Percentiles rank a stretch among this genome's conserved stretches.
Conservation (phyloP, 2,329 filamentous ascomycete genomes). For the Cryphonectria parasitica region DNA sequence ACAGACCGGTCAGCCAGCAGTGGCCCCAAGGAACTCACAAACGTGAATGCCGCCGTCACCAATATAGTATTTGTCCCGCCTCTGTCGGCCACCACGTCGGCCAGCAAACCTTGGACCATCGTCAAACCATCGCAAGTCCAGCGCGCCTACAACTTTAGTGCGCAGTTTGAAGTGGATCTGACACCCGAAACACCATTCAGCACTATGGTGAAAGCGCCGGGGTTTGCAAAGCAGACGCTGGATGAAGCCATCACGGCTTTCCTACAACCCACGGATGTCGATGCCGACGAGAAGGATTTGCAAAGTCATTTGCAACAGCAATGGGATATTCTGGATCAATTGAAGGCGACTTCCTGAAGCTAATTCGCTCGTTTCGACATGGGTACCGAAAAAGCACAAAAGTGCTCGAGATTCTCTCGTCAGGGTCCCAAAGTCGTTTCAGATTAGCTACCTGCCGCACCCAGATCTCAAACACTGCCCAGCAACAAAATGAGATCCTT, state of each 20-base stretch:
- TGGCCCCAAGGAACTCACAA: slow-evolving; percentile 68
- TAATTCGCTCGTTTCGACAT: slow-evolving; percentile 35
- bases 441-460: slow-evolving; percentile 21
- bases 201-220: slow-evolving; percentile 49
- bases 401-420: slow-evolving; percentile 16
- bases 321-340: slow-evolving; percentile 44
- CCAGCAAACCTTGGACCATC: slow-evolving; percentile 61
- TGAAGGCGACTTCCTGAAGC: slow-evolving; percentile 19
- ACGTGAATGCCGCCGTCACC: slow-evolving; percentile 80
- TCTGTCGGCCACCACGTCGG: slow-evolving; percentile 43
- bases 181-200: slow-evolving; percentile 48
- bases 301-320: slow-evolving; percentile 44
- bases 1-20: slow-evolving; percentile 58
- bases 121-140: slow-evolving; percentile 79
- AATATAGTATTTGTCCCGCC: slow-evolving; percentile 77
- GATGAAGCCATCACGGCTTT: slow-evolving; percentile 56
- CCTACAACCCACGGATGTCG: slow-evolving; percentile 38
- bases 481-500: neutral
- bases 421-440: slow-evolving; percentile 22
- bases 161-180: slow-evolving; percentile 60
- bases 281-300: slow-evolving; percentile 42
- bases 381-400: slow-evolving; percentile 18
- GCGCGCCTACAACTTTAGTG: slow-evolving; percentile 66
- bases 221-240: slow-evolving; percentile 52
- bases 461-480: slow-evolving; percentile 6